Evolutionary conservation across 495 filamentous ascomycete genomes (phyloP), one percentile per base, ranked within the genome.

Genomic region (Hypoxylon trugodes): DNA sequence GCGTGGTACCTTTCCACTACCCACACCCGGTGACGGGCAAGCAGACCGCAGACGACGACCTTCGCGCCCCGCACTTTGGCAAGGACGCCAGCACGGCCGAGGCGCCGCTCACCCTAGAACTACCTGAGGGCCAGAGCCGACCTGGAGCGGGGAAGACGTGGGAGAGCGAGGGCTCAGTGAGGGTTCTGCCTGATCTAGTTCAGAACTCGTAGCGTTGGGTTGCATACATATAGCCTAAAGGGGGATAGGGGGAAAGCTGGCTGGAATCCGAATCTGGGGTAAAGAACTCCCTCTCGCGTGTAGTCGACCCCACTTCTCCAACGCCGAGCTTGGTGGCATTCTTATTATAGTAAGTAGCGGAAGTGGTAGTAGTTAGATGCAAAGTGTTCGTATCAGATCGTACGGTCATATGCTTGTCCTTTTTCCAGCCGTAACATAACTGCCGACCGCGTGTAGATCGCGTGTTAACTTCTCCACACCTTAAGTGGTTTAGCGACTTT

Each of bases 1-100:
- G 81, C 51, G 82, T 83, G 9, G 76, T 85, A 37, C 81, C 81
- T 2, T 84, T 84, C 69, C 82, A 85, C 58, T 85, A 85, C 59
- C 73, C 78, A 4, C 81, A 85, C 59, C 82, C 81, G 0, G 75
- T 85, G 2, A 85, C 82, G 16, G 81, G 81, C 0, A 71, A 74
- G 62, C 52, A 43, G 54, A 73, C 79, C 0, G 64, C 67, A 2
- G 70, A 68, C 10, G 79, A 82, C 54, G 81, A 82, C 51, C 61
- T 85, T 62, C 72, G 79, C 18, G 81, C 81, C 24, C 81, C 81
- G 10, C 53, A 59, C 37, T 82, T 60, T 45, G 81, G 81, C 3
- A 59, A 76, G 45, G 76, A 77, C 28, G 65, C 70, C 9, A 58
- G 47, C 49, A 73, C 70, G 6, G 72, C 73, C 28, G 72, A 77